Base-by-base conservation (phyloP, 2,329 filamentous ascomycete genomes). In the Hysterium pulicare region DNA sequence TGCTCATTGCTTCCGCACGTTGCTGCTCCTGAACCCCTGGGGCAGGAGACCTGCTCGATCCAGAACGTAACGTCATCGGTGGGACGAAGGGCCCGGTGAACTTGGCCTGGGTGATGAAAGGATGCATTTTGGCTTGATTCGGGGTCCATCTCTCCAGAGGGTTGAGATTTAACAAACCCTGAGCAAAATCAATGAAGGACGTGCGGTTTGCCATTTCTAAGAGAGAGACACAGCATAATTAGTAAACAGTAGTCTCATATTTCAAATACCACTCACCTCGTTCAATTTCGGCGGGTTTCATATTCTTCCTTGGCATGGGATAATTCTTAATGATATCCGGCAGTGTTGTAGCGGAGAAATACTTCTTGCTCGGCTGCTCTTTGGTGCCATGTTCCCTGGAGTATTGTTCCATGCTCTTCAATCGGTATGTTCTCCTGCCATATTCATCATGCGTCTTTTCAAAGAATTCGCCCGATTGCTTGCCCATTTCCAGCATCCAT, bases 401-500 rank as follows among this genome's bases (percentile, higher is more conserved):
- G 67, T 97, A 98, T 66, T 96, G 90, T 62, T 98, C 93, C 87
- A 98, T 94, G 53, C 86, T 89, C 74, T 98, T 98, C 30, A 98
- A 74, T 41, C 91, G 82, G 65, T 95, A 96, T 5, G 84, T 90
- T 57, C 90, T 85, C 51, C 93, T 82, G 30, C 91, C 91, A 60
- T 88, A 98, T 61, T 98, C 93, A 61, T 98, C 93, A 50, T 84
- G 81, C 11, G 77, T 76, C 71, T 96, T 96, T 68, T 98, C 91
- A 59, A 95, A 98, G 66, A 98, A 98, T 57, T 97, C 90, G 33
- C 89, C 88, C 1, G 91, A 88, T 67, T 98, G 93, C 70, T 98
- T 98, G 57, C 93, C 93, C 79, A 95, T 94, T 64, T 98, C 93
- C 43, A 98, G 79, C 93, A 98, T 98, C 93, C 93, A 98, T 51